These are phyloP conservation scores for Xerocomellus amylosporus DNA, from an alignment of 768 basidiomycete genomes.

Conservation along the genomic window DNA sequence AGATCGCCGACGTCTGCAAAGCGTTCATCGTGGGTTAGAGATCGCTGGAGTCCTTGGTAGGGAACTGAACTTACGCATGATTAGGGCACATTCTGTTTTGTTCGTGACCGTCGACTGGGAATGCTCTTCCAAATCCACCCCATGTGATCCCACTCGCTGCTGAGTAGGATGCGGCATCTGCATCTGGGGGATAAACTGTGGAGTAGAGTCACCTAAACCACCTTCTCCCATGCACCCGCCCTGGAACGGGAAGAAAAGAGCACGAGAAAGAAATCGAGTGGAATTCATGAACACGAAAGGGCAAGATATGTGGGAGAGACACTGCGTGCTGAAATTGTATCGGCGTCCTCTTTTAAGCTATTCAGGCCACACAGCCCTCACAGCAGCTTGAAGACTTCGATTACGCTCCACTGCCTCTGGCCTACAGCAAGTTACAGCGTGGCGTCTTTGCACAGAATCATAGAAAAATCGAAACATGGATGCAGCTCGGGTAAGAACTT, in stretches of 20 bases:
- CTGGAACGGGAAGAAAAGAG: neutral
- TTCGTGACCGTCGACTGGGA: neutral
- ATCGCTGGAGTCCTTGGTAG: too few species aligned
- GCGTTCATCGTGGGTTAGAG: neutral
- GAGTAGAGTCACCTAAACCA: neutral
- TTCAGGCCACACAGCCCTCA: too few species aligned
- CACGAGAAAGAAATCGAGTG: neutral
- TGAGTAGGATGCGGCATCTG: neutral
- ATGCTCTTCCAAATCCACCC: neutral
- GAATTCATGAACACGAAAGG: neutral
- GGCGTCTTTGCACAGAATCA: too few species aligned
- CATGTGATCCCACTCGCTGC: neutral
- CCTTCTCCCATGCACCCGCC: neutral
- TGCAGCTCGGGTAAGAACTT: too few species aligned
- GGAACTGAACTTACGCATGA: neutral
- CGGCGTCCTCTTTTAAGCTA: too few species aligned
- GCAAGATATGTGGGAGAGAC: too few species aligned
- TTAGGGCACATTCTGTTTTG: neutral
- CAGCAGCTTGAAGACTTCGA: too few species aligned
- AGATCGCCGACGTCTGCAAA: neutral
- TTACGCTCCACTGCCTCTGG: too few species aligned
- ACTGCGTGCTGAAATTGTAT: too few species aligned
- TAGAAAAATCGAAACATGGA: too few species aligned
- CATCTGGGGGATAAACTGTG: neutral
- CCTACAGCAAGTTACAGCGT: too few species aligned